Evolutionary conservation across 331 rosid genomes (phyloP).

Genomic region (Malus hybrid): DNA sequence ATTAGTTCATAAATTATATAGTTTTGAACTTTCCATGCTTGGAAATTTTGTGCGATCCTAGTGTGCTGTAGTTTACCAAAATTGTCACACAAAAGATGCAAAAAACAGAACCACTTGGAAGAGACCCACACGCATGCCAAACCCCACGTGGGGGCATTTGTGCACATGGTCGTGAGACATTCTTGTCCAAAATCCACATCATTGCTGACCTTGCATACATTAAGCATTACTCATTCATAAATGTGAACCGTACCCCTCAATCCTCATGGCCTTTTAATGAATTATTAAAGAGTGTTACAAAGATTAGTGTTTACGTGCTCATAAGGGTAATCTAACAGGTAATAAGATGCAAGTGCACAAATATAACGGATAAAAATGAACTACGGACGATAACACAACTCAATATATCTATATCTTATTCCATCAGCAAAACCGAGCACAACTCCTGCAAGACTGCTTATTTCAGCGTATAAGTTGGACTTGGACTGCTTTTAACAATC

Average conservation of each 20-base stretch:
- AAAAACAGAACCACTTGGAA: constrained; percentile 28
- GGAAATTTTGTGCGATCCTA: constrained; percentile 28
- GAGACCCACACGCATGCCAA: constrained; percentile 79
- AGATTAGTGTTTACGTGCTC: not conserved
- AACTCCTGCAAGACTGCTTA: not conserved
- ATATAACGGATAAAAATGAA: no score
- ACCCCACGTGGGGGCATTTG: constrained; percentile 62
- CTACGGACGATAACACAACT: not conserved
- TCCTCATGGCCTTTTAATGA: not conserved
- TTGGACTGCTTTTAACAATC: not conserved
- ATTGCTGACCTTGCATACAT: constrained; percentile 13
- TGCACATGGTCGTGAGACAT: constrained; percentile 70
- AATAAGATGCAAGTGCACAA: not conserved
- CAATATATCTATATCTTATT: not conserved
- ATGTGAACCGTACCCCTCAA: not conserved
- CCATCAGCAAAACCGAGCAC: not conserved
- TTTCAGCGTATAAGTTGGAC: not conserved
- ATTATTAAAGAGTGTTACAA: no score
- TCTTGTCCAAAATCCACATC: constrained; percentile 47
- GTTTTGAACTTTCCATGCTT: constrained; percentile 20
- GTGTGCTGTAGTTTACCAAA: constrained; percentile 39
- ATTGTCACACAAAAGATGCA: constrained; percentile 13
- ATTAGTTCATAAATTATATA: not conserved
- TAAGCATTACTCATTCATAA: not conserved
- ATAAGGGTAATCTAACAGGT: no score